Conservation (phyloP, 768 basidiomycete genomes). For the Boletus rufocinnamomeus region DNA sequence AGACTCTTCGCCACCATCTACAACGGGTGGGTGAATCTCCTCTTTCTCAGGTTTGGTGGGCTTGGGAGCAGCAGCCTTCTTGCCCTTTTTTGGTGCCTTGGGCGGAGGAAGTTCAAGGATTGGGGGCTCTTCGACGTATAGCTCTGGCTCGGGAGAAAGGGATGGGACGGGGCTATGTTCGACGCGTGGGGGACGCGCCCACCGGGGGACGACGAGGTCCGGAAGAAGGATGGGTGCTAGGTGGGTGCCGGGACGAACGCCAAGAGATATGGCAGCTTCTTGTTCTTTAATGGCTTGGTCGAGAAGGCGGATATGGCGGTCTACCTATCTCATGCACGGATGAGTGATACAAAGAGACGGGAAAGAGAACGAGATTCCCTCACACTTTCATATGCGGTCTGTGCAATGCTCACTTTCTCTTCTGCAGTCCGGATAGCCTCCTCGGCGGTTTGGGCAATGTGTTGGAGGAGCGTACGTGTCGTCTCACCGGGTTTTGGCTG, state of each 20-base stretch:
- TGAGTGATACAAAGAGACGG: neutral
- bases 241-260: conserved; percentile 54
- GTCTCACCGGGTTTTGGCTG: conserved; percentile 35
- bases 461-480: conserved; percentile 53
- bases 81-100: conserved; percentile 26
- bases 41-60: conserved; percentile 21
- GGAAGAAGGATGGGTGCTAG: conserved; percentile 58
- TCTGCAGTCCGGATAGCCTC: conserved; percentile 64
- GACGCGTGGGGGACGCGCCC: conserved; percentile 46
- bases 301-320: conserved; percentile 75
- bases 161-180: conserved; percentile 47
- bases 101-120: conserved; percentile 15
- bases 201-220: conserved; percentile 60
- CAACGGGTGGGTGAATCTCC: conserved; percentile 12
- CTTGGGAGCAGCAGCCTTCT: conserved; percentile 21
- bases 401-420: conserved; percentile 77
- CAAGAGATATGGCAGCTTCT: conserved; percentile 55
- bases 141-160: conserved; percentile 33
- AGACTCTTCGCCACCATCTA: conserved; percentile 13
- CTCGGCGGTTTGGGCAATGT: conserved; percentile 60
- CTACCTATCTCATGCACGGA: conserved; percentile 50
- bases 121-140: conserved; percentile 16
- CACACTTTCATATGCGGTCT: conserved; percentile 70
- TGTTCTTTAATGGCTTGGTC: conserved; percentile 73
- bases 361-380: conserved; percentile 21